Base-by-base conservation (phyloP, 1,139 yeast genomes). In the Lodderomyces theae region DNA sequence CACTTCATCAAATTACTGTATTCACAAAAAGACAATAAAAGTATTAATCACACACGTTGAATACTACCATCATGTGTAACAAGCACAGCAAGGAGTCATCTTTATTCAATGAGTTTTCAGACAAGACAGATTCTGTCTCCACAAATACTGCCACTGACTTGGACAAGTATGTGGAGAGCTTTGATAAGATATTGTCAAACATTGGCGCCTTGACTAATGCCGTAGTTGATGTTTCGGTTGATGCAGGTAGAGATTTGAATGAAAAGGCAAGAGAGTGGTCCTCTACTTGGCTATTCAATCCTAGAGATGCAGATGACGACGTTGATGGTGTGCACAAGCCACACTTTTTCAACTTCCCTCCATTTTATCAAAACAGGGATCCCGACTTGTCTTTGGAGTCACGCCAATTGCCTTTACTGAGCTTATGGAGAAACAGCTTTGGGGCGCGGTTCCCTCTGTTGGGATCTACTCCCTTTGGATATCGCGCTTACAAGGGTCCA, bases 401-500 rank as follows among this genome's bases (percentile, higher is more conserved):
- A 6, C 13, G 18, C 9, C 37, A 35, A 15, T 42, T 50, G 5
- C 26, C 40, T 26, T 39, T 45, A 18, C 41, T 40, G 3, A 50
- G 42, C 5, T 42, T 46, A 23, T 39, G 42, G 43, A 42, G 31
- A 12, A 25, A 30, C 22, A 41, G 44, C n/a, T 46, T 52, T 21
- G n/a, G 23, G 9, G 12, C n/a, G n/a, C n/a, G 34, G 18, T 42
- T 32, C 10, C 37, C 47, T 4, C 43, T 45, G 24, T 38, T 35
- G 12, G 57, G 64, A 3, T 45, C 50, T 22, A 58, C 71, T 2
- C 73, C 74, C 1, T 71, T 57, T 47, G 86, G 86, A 0, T 59
- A 72, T 42, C 73, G 75, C 57, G 73, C 84, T 1, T 75, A 69
- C 47, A 81, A 81, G 7, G 71, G 77, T 7, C 96, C 97, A 2